Base-by-base conservation (phyloP, 768 basidiomycete genomes). In the Amanita muscaria region DNA sequence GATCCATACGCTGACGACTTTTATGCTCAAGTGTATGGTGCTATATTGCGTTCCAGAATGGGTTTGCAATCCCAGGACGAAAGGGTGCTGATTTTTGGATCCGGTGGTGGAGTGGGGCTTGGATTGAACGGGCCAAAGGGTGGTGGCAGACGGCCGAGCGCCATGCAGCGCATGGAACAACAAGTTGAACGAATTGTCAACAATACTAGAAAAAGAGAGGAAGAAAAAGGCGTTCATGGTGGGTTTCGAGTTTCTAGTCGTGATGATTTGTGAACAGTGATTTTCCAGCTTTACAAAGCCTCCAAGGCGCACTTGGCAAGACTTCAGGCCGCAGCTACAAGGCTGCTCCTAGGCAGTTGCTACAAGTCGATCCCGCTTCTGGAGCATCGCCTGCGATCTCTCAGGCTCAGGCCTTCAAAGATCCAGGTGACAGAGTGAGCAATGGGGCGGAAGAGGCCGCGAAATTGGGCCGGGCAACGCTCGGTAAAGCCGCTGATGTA, bases 1-100 rank as follows among this genome's bases (percentile, higher is more conserved):
- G 96, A 99, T 64, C 96, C 96, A 0, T 98, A 94, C 62, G 81
- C 88, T 24, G 94, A 98, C 51, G 96, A 99, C 60, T 99, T 97
- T 61, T 99, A 99, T 57, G 96, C 92, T 9, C 93, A 98, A 63
- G 92, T 97, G 2, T 92, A 88, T 58, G 83, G 87, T 30, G 87
- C 88, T 1, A 77, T 94, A 47, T 56, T 88, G 41, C 80, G 90
- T 35, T 83, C 85, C 30, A 77, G 86, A 46, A 64, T 88, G 71
- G 83, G 85, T 44, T 65, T 87, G 46, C 78, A 80, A 40, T 70
- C 76, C 1, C 73, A 73, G 30, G 84, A 88, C 47, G 83, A 87
- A 39, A 77, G 84, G 11, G 86, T 96, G 4, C 65, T 96, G 42
- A 88, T 88, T 56, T 88, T 96, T 52, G 81, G 85, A 18, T 80